These are phyloP conservation scores for Penicillium mononematosum DNA, from an alignment of 495 filamentous ascomycete species.

Conservation along the genomic window DNA sequence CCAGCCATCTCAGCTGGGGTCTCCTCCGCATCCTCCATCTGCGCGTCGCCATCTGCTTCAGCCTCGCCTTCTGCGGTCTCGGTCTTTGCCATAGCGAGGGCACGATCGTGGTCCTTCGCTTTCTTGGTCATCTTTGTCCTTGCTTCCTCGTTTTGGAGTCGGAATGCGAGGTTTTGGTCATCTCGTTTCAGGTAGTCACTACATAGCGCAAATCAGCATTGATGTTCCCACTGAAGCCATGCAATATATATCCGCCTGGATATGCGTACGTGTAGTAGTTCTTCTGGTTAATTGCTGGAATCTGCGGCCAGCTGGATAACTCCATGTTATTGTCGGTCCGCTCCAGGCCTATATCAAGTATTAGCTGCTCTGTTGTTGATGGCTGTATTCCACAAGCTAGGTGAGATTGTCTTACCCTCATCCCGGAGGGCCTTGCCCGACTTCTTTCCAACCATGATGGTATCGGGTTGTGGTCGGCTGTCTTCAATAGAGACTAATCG, in stretches of 20 bases:
- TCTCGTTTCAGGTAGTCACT: slow-evolving; percentile 98
- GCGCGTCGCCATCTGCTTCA: slow-evolving; percentile 60
- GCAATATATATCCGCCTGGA: neutral
- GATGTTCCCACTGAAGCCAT: neutral
- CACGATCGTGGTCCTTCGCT: slow-evolving; percentile 83
- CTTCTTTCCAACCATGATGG: slow-evolving; percentile 63
- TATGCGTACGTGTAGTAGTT: slow-evolving; percentile 96
- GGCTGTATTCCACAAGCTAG: neutral
- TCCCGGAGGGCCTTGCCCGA: slow-evolving; percentile 63
- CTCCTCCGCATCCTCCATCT: slow-evolving; percentile 60
- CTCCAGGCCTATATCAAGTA: slow-evolving; percentile 66
- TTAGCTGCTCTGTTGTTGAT: neutral
- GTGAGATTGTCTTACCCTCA: slow-evolving; percentile 47
- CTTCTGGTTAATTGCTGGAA: slow-evolving; percentile 94
- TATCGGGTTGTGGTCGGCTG: slow-evolving; percentile 5
- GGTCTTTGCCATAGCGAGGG: slow-evolving; percentile 65
- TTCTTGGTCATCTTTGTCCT: slow-evolving; percentile 74
- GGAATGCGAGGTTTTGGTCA: slow-evolving; percentile 87
- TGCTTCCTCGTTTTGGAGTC: slow-evolving; percentile 79
- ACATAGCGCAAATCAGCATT: slow-evolving; percentile 13
- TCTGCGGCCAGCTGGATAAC: slow-evolving; percentile 87
- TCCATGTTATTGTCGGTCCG: slow-evolving; percentile 98
- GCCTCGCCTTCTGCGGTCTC: slow-evolving; percentile 48
- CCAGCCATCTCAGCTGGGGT: slow-evolving; percentile 62
- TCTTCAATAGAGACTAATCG: slow-evolving; percentile 9